These are phyloP conservation scores for Teunomyces aglyptinius DNA, from an alignment of 805 yeast species.

Conservation along the genomic window DNA sequence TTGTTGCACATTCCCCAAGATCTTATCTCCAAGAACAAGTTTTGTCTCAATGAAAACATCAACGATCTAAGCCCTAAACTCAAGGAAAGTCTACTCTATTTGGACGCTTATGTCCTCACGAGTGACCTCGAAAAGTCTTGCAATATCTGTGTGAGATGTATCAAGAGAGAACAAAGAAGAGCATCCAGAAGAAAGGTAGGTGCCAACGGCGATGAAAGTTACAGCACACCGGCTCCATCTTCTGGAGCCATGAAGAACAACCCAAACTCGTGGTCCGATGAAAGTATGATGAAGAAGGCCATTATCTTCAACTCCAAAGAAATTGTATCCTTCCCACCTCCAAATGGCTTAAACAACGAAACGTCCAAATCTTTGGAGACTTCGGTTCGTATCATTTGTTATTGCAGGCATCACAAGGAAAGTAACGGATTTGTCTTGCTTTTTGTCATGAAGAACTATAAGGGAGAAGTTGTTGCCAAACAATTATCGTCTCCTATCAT, in stretches of 20 bases:
- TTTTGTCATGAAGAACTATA: slow-evolving; percentile 61
- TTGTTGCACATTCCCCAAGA: slow-evolving; percentile 82
- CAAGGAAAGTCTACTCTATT: slow-evolving; percentile 53
- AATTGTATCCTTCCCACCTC: slow-evolving; percentile 69
- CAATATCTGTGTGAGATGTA: slow-evolving; percentile 82
- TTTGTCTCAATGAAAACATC: slow-evolving; percentile 57
- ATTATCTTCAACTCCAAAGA: slow-evolving; percentile 91
- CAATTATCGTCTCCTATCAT: slow-evolving; percentile 70
- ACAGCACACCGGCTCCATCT: slow-evolving; percentile 10
- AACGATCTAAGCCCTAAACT: slow-evolving; percentile 42
- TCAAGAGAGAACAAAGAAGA: slow-evolving; percentile 88
- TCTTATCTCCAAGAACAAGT: slow-evolving; percentile 81
- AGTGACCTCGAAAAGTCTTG: slow-evolving; percentile 51
- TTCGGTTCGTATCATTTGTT: slow-evolving; percentile 82
- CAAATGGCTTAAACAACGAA: slow-evolving; percentile 40
- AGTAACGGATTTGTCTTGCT: slow-evolving; percentile 77
- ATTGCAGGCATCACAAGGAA: slow-evolving; percentile 93
- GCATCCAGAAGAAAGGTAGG: slow-evolving; percentile 89
- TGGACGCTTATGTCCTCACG: slow-evolving; percentile 80
- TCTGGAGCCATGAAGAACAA: slow-evolving; percentile 43
- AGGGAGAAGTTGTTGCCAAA: slow-evolving; percentile 67
- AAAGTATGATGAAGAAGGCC: slow-evolving; percentile 72
- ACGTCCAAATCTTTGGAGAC: slow-evolving; percentile 44
- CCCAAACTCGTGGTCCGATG: slow-evolving; percentile 74
- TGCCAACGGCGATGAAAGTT: slow-evolving; percentile 8